Evolutionary conservation across 176 grass and related monocot species (phyloP).

Genomic region (Carex scoparia): DNA sequence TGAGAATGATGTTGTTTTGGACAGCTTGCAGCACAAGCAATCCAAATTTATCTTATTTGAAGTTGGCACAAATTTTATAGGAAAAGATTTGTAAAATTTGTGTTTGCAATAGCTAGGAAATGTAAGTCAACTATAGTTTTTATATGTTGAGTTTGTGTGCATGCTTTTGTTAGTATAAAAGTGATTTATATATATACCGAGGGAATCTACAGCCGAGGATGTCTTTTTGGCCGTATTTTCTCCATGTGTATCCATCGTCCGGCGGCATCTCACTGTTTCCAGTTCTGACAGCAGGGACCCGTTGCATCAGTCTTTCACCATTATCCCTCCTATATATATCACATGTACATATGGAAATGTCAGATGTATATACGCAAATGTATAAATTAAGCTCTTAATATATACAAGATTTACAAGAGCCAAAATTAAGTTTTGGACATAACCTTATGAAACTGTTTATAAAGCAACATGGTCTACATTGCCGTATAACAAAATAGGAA

Average conservation of each 20-base stretch:
- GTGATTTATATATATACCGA: slow-evolving; percentile 35
- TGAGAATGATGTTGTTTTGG: neutral
- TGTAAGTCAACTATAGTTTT: neutral
- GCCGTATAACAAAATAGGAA: neutral
- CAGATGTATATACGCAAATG: neutral
- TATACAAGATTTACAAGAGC: neutral
- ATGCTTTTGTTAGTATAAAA: neutral
- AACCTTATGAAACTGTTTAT: neutral
- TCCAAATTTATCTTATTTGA: too few species aligned
- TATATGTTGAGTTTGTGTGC: neutral
- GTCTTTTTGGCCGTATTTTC: slow-evolving; percentile 88
- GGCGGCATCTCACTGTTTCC: slow-evolving; percentile 69
- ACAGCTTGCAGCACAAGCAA: neutral
- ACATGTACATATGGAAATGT: neutral
- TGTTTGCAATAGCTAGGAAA: neutral
- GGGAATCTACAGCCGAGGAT: slow-evolving; percentile 63
- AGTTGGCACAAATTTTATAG: neutral
- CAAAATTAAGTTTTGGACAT: neutral
- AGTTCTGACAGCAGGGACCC: slow-evolving; percentile 36
- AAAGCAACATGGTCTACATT: neutral
- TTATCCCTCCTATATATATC: slow-evolving; percentile 42
- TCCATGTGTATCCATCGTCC: slow-evolving; percentile 87
- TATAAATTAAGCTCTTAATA: neutral
- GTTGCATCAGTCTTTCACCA: slow-evolving; percentile 20
- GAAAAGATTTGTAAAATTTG: neutral